Evolutionary conservation across 2,329 filamentous ascomycete genomes (phyloP), one percentile per base, ranked within the genome.

Genomic region (Calonectria multiphialidica): DNA sequence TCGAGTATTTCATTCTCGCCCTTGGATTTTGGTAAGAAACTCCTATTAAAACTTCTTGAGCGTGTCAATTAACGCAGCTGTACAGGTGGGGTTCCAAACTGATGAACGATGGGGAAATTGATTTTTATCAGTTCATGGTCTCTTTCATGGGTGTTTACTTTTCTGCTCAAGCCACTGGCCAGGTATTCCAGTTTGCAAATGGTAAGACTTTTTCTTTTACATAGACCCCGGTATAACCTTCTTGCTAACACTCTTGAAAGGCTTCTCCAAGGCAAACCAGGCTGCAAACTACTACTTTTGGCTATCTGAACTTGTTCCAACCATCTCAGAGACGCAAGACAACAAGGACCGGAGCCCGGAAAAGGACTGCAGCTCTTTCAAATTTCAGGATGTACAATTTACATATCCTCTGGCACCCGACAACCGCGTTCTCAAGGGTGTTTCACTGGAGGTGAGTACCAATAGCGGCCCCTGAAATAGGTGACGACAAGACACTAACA

Each of bases 201-300:
- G 88, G 83, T 77, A 63, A 77, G 79, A 65, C 10, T n/a, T 6
- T 16, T 28, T 3, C 7, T 33, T 65, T 7, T n/a, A n/a, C n/a
- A 9, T 12, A 21, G 4, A 37, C 12, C 5, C 9, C 8, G 4
- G 0, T 2, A 2, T 30, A 15, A 8, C 9, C 3, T 12, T 10
- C 2, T 2, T 45, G 30, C 42, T 66, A 13, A 55, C 44, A 12
- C 35, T 37, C 9, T 67, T 37, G 16, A 7, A 33, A 82, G 66
- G 86, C 72, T 85, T 90, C 62, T 89, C 88, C 44, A 89, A 88
- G 75, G 87, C 84, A 0, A 83, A 82, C 30, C 80, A 82, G 12
- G 84, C 85, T 2, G 86, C 85, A n/a, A 88, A 88, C 74, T 88
- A 88, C 78, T 83, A 86, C 67, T 82, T 87, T 75, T 86, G 85